Base-by-base conservation (phyloP, 768 basidiomycete species). In the Cystofilobasidium capitatum region DNA sequence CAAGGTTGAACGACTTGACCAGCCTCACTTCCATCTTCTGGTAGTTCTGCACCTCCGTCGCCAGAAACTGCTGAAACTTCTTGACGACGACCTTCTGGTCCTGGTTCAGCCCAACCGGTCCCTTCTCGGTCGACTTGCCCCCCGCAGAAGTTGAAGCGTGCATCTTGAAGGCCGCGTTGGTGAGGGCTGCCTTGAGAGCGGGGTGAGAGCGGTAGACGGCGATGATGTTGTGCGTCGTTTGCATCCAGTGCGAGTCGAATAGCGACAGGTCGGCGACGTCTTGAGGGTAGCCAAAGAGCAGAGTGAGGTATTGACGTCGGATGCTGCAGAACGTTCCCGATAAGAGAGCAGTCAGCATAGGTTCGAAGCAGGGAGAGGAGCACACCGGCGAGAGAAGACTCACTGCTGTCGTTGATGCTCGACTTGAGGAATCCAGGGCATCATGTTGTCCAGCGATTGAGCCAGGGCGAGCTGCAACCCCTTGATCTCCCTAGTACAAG, bases 1-100 rank as follows among this genome's bases (percentile, higher is more conserved):
- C 80, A n/a, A 92, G 80, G 6, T 77, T 81, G 69, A 88, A 91
- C 12, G 85, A 81, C 65, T 85, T 83, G 55, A 85, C 85, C 70
- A 92, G 80, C 40, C 91, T 84, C 58, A 85, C 79, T 54, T 92
- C 81, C 24, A 98, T 81, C 68, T 86, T 83, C 35, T 82, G 84
- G 88, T 92, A 99, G 77, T 94, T 96, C 72, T 85, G 87, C 75
- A 93, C 89, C 76, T 99, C 94, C 37, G 88, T 85, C 0, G 85
- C 82, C 17, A 99, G 83, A 75, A 92, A 96, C 72, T 91, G 86
- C 40, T 88, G 82, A 79, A 99, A 98, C 47, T 89, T 84, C 57
- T 89, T 87, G 20, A 91, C 29, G 51, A 55, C n/a, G n/a, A 14
- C 47, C n/a, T 26, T 22, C 47, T 49, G 77, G 36, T 91, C 82